Conservation (phyloP, 1,284 basidiomycete genomes). For the Malassezia caprae region DNA sequence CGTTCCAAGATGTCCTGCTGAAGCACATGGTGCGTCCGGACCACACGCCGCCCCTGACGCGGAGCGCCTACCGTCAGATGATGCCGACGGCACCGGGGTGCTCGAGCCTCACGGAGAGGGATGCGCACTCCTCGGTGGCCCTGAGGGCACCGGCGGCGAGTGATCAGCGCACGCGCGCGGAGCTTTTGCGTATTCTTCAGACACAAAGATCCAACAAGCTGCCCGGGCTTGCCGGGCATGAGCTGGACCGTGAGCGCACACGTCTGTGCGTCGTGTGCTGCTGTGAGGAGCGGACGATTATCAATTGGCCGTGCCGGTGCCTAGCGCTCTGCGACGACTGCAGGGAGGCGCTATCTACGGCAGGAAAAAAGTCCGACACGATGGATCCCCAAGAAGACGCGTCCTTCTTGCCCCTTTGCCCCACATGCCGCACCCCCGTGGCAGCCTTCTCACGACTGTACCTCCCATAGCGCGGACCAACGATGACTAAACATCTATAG, state of each 20-base stretch:
- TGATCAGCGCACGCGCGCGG: constrained; percentile 2
- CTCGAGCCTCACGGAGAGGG: background rate
- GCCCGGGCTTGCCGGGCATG: background rate
- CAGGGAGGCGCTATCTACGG: constrained; percentile 30
- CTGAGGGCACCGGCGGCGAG: background rate
- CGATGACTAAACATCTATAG: constrained; percentile 7
- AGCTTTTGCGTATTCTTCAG: constrained; percentile 1
- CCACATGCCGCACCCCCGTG: constrained; percentile 35
- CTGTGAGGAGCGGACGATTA: constrained; percentile 28
- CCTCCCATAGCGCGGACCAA: constrained; percentile 20
- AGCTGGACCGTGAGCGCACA: constrained; percentile 16
- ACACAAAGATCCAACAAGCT: background rate
- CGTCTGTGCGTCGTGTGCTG: constrained; percentile 28
- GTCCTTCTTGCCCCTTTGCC: constrained; percentile 23
- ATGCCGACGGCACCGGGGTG: background rate
- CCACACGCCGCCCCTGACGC: constrained; percentile 22
- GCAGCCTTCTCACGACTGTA: constrained; percentile 31
- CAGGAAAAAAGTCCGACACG: constrained; percentile 5
- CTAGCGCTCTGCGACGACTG: constrained; percentile 42
- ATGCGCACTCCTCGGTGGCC: background rate
- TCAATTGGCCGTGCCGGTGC: constrained; percentile 46
- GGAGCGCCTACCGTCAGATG: constrained; percentile 20
- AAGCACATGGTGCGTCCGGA: constrained; percentile 21
- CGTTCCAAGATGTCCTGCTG: constrained; percentile 24
- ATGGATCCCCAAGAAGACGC: background rate